These are phyloP conservation scores for Mortierella polycephala DNA, from an alignment of 371 early-diverging fungal species.

Conservation along the genomic window DNA sequence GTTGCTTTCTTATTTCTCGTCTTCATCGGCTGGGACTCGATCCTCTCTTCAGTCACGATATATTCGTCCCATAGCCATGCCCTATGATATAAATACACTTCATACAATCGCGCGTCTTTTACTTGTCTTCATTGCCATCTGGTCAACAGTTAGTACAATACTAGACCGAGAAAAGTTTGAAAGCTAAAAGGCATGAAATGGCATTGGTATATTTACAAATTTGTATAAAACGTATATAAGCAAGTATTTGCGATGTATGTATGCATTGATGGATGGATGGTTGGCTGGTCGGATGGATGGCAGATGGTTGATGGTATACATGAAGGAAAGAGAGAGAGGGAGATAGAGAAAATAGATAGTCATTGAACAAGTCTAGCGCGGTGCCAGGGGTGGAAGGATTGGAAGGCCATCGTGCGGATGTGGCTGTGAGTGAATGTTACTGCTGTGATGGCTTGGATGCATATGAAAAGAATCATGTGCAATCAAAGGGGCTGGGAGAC, in stretches of 20 bases:
- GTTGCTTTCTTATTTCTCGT: background rate
- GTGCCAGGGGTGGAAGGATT: conserved; percentile 30
- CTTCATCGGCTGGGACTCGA: background rate
- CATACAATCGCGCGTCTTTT: too few relatives aligned
- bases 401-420: conserved; percentile 23
- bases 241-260: too few relatives aligned
- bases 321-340: background rate
- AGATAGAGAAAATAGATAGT: background rate
- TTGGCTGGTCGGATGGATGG: background rate
- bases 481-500: conserved; percentile 28
- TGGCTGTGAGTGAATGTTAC: conserved; percentile 11
- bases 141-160: too few relatives aligned
- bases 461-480: conserved; percentile 18
- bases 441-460: conserved; percentile 1
- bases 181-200: too few relatives aligned
- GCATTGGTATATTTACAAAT: too few relatives aligned
- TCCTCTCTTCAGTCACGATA: too few relatives aligned
- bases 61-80: too few relatives aligned
- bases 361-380: conserved; percentile 13
- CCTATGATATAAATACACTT: too few relatives aligned
- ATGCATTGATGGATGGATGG: background rate
- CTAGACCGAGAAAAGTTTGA: too few relatives aligned
- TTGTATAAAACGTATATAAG: too few relatives aligned
- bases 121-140: too few relatives aligned
- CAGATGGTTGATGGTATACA: background rate